phyloP scores from a whole-genome alignment of 805 yeast genomes.

The Metschnikowia amazonensis region DNA sequence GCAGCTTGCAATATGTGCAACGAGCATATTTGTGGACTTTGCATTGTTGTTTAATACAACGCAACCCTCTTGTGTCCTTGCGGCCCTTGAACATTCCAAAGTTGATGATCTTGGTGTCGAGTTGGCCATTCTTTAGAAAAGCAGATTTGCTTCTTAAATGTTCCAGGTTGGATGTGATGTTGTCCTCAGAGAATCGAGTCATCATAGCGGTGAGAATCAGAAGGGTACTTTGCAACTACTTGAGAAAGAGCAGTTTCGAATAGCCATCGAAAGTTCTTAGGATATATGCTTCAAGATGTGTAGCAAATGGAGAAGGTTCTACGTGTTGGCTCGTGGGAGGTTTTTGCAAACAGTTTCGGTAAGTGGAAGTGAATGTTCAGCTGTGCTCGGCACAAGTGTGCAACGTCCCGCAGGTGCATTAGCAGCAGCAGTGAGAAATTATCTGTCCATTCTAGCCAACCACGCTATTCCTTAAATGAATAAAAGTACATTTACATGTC shows the following conservation, averaged over 20 bases:
- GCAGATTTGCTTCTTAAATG: neutral
- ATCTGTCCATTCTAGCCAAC: neutral
- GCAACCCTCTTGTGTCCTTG: conserved; percentile 19
- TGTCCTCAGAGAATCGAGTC: neutral
- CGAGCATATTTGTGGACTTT: conserved; percentile 9
- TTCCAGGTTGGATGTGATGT: neutral
- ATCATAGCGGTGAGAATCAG: neutral
- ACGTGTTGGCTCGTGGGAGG: neutral
- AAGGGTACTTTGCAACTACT: neutral
- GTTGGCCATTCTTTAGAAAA: neutral
- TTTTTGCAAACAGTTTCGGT: neutral
- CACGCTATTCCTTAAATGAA: too few species aligned
- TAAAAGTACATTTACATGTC: neutral
- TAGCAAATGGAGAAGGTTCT: neutral
- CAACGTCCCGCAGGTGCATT: neutral
- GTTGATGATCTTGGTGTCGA: conserved; percentile 1
- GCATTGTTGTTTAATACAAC: conserved; percentile 18
- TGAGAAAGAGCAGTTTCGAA: neutral
- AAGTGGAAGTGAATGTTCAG: conserved; percentile 1
- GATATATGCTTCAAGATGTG: neutral
- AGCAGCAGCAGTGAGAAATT: conserved; percentile 3
- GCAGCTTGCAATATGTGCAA: conserved; percentile 14
- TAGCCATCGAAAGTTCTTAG: neutral
- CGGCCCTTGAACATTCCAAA: conserved; percentile 22
- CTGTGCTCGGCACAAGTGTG: conserved; percentile 3